Percentiles rank a stretch among this genome's conserved stretches.
phyloP scores from a whole-genome alignment of 2,329 filamentous ascomycete genomes.

The Ophiocordyceps camponoti-saundersi region DNA sequence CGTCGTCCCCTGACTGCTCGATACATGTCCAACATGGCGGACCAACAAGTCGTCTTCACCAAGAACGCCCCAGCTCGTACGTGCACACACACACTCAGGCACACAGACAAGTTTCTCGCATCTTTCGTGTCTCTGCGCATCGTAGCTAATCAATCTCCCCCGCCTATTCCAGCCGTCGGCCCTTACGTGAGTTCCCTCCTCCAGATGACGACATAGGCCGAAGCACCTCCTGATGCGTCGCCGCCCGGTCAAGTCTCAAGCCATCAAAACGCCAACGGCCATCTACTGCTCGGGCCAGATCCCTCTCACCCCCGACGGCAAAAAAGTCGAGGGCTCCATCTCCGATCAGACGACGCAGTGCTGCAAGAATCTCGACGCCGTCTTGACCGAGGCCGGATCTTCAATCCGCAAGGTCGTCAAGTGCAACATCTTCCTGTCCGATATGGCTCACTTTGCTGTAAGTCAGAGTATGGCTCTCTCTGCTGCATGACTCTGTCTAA shows the following conservation, averaged over 20 bases:
- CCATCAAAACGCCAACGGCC: conserved; percentile 46
- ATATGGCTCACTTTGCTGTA: conserved; percentile 74
- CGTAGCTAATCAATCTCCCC: not conserved
- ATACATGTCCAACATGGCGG: conserved; percentile 23
- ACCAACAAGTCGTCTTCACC: conserved; percentile 35
- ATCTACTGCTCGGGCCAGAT: conserved; percentile 61
- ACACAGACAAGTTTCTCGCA: not conserved
- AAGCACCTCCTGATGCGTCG: not conserved
- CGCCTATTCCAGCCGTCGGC: conserved; percentile 30
- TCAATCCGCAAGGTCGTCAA: conserved; percentile 71
- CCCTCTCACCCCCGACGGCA: conserved; percentile 42
- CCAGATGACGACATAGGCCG: no score
- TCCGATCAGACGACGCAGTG: conserved; percentile 44
- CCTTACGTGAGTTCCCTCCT: conserved; percentile 36
- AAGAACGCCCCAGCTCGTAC: conserved; percentile 42
- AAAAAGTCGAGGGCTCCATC: conserved; percentile 40
- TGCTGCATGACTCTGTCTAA: not conserved
- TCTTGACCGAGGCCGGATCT: conserved; percentile 68
- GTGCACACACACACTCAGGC: conserved; percentile 13
- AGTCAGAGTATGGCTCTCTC: conserved; percentile 7
- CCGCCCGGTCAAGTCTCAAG: conserved; percentile 34
- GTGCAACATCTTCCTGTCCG: conserved; percentile 77
- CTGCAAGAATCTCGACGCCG: conserved; percentile 66
- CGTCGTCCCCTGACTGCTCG: conserved; percentile 2
- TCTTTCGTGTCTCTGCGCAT: not conserved